Conservation (phyloP, 2,329 filamentous ascomycete genomes). For the Cladosporium sp. region DNA sequence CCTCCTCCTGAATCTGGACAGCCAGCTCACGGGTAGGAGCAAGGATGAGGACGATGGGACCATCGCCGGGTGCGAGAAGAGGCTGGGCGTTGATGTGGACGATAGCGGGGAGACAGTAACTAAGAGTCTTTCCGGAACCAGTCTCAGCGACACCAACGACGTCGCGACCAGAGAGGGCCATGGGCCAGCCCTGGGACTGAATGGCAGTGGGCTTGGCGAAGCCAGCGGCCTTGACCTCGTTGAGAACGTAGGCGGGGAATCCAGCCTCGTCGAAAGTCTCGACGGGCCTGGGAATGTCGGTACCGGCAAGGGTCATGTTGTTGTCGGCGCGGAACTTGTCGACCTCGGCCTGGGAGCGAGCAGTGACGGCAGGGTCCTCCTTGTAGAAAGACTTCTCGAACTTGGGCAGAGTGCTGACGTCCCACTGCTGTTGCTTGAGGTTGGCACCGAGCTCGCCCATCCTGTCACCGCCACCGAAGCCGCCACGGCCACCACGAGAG, state of each 20-base stretch:
- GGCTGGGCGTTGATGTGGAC: slow-evolving; percentile 99
- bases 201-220: slow-evolving; percentile 93
- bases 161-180: slow-evolving; percentile 96
- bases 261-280: slow-evolving; percentile 97
- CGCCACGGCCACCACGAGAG: slow-evolving; percentile 43
- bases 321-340: slow-evolving; percentile 84
- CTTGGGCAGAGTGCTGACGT: slow-evolving; percentile 78
- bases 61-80: slow-evolving; percentile 89
- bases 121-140: slow-evolving; percentile 97
- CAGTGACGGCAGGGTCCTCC: slow-evolving; percentile 78
- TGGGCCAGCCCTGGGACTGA: slow-evolving; percentile 98
- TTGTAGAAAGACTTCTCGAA: slow-evolving; percentile 99
- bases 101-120: slow-evolving; percentile 96
- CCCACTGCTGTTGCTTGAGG: slow-evolving; percentile 87
- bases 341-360: slow-evolving; percentile 75
- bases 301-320: slow-evolving; percentile 79
- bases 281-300: slow-evolving; percentile 85
- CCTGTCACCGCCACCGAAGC: slow-evolving; percentile 78
- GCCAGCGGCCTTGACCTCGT: slow-evolving; percentile 96
- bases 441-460: slow-evolving; percentile 90
- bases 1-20: slow-evolving; percentile 97
- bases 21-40: slow-evolving; percentile 97
- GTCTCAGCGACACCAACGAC: slow-evolving; percentile 99
- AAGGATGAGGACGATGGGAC: slow-evolving; percentile 93
- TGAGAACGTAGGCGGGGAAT: slow-evolving; percentile 96